These are phyloP conservation scores for Mariannaea elegans DNA, from an alignment of 2,329 filamentous ascomycete genomes.

Conservation along the genomic window DNA sequence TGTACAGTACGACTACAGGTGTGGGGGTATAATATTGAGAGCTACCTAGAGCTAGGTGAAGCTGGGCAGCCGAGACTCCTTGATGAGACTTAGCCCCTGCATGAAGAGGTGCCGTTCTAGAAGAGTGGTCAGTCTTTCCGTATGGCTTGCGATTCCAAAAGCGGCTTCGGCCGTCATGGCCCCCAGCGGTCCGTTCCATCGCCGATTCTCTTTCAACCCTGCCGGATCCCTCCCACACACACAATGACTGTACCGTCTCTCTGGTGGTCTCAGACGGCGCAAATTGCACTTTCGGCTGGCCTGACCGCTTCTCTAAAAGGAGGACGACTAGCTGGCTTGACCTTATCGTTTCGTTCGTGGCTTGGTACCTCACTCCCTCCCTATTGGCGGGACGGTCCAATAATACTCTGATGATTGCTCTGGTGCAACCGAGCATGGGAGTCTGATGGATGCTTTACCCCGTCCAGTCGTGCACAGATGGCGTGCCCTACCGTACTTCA, in stretches of 20 bases:
- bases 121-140: not conserved
- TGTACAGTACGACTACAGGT: not conserved
- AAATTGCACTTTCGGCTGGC: conserved; percentile 2
- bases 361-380: too few species aligned
- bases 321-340: too few species aligned
- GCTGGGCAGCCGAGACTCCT: not conserved
- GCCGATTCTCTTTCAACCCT: conserved; percentile 17
- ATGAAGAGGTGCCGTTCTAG: conserved; percentile 12
- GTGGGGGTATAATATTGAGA: not conserved
- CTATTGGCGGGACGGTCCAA: too few species aligned
- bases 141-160: conserved; percentile 9
- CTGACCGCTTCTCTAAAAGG: conserved; percentile 19
- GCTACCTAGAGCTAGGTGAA: not conserved
- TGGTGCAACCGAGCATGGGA: not conserved
- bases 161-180: conserved; percentile 18
- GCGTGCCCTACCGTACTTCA: conserved; percentile 32
- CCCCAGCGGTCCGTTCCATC: conserved; percentile 30
- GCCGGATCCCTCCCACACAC: conserved; percentile 5
- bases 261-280: conserved; percentile 1
- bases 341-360: too few species aligned
- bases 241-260: not conserved
- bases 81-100: conserved; percentile 10
- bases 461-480: conserved; percentile 30
- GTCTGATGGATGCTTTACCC: conserved; percentile 12
- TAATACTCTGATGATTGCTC: not conserved